Conservation (phyloP, 179 eudicot species). For the Patellifolia procumbens region DNA sequence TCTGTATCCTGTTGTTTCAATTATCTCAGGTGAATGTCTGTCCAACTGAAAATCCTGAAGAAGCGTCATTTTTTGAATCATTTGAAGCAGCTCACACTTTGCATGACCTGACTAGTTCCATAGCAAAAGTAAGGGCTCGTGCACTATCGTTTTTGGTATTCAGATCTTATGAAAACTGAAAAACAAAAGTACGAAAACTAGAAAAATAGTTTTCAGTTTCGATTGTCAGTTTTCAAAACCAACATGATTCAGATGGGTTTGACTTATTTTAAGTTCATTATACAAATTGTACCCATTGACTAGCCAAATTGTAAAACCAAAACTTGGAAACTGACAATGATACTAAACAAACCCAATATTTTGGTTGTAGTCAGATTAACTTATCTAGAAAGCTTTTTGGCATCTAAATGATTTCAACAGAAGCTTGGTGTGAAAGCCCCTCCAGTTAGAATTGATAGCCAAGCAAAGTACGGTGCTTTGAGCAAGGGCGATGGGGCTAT, state of each 20-base stretch:
- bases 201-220: too few relatives aligned
- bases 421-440: constrained; percentile 97
- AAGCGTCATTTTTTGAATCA: constrained; percentile 96
- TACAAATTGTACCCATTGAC: too few relatives aligned
- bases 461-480: constrained; percentile 94
- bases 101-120: constrained; percentile 75
- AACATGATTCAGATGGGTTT: too few relatives aligned
- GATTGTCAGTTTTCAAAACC: too few relatives aligned
- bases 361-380: neutral
- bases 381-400: neutral
- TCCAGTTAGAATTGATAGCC: constrained; percentile 98
- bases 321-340: too few relatives aligned
- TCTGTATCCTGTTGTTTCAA: constrained; percentile 20
- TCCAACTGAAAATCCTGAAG: constrained; percentile 75
- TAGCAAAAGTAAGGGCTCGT: constrained; percentile 57
- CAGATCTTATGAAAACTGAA: neutral
- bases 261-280: neutral
- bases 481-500: constrained; percentile 99
- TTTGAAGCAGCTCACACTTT: constrained; percentile 90
- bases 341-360: too few relatives aligned
- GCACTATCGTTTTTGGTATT: neutral
- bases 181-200: too few relatives aligned
- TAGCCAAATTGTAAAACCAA: too few relatives aligned
- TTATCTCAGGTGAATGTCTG: constrained; percentile 66
- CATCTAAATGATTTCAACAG: constrained; percentile 38